These are phyloP conservation scores for Aspergillus versicolor DNA, from an alignment of 2,329 filamentous ascomycete species.

Conservation along the genomic window DNA sequence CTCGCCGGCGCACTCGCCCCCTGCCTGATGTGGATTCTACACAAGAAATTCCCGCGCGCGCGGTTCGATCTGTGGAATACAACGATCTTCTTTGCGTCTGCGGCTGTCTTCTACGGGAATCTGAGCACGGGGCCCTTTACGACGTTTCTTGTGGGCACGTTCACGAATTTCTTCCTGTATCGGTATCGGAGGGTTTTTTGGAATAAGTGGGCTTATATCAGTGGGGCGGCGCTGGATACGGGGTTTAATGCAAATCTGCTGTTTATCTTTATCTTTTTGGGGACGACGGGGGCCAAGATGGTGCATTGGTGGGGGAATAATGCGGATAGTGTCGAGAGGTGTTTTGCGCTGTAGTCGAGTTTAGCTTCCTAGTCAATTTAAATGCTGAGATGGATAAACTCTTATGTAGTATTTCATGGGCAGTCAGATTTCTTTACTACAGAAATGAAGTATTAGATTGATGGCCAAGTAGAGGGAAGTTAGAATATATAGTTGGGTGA, in stretches of 20 bases:
- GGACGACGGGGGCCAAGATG: conserved; percentile 58
- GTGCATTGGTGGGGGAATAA: conserved; percentile 67
- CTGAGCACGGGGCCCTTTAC: conserved; percentile 60
- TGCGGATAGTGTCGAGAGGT: conserved; percentile 54
- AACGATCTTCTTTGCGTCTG: conserved; percentile 60
- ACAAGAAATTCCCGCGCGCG: conserved; percentile 53
- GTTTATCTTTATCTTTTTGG: conserved; percentile 61
- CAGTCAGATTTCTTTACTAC: too few species aligned
- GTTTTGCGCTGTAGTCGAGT: conserved; percentile 50
- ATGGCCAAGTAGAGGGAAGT: too few species aligned
- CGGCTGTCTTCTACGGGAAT: conserved; percentile 61
- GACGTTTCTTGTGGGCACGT: conserved; percentile 58
- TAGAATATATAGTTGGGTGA: too few species aligned
- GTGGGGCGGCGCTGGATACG: conserved; percentile 62
- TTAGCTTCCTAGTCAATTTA: too few species aligned
- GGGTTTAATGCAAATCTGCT: conserved; percentile 64
- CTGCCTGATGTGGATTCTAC: conserved; percentile 48
- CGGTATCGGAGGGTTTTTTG: conserved; percentile 57
- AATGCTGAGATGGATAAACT: too few species aligned
- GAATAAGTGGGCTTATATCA: conserved; percentile 61
- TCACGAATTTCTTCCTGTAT: conserved; percentile 61
- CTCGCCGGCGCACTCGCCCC: conserved; percentile 32
- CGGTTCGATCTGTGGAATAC: conserved; percentile 61
- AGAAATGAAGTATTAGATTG: too few species aligned
- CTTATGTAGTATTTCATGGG: too few species aligned